phyloP scores from a whole-genome alignment of 805 yeast genomes.

The Starmera quercuum region DNA sequence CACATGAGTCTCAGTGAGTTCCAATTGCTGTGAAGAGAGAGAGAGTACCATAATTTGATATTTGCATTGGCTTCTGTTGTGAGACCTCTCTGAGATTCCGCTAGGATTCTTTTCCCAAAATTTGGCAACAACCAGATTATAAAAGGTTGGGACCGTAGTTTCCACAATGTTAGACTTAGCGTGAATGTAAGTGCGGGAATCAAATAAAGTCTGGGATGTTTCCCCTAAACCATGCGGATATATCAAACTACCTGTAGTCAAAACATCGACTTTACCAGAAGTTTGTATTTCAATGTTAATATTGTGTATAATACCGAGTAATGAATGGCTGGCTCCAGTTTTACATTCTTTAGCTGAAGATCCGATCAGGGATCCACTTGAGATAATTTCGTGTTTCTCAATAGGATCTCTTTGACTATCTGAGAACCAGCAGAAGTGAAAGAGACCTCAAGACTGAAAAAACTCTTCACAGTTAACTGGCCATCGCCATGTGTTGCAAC shows the following conservation, averaged over 20 bases:
- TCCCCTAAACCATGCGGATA: not conserved
- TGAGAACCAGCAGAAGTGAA: not conserved
- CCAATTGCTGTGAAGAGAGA: no score
- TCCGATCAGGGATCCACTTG: not conserved
- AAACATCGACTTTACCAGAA: not conserved
- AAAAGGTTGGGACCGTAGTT: conserved; percentile 2
- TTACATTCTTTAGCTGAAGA: not conserved
- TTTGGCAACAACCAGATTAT: conserved; percentile 1
- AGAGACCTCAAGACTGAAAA: not conserved
- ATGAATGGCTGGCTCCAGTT: not conserved
- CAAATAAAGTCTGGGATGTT: conserved; percentile 2
- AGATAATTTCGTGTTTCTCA: not conserved
- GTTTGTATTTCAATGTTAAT: not conserved
- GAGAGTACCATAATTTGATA: no score
- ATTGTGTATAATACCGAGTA: not conserved
- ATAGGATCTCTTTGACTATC: no score
- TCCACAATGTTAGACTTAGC: conserved; percentile 1
- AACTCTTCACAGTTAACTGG: not conserved
- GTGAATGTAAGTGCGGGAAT: conserved; percentile 4
- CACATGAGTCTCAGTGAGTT: no score
- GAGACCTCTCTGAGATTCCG: no score
- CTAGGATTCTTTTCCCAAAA: conserved; percentile 9
- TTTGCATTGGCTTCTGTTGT: no score
- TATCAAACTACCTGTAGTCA: not conserved
- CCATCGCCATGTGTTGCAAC: not conserved